phyloP scores from a whole-genome alignment of 1,139 yeast species.

The Debaryomyces robertsiae region DNA sequence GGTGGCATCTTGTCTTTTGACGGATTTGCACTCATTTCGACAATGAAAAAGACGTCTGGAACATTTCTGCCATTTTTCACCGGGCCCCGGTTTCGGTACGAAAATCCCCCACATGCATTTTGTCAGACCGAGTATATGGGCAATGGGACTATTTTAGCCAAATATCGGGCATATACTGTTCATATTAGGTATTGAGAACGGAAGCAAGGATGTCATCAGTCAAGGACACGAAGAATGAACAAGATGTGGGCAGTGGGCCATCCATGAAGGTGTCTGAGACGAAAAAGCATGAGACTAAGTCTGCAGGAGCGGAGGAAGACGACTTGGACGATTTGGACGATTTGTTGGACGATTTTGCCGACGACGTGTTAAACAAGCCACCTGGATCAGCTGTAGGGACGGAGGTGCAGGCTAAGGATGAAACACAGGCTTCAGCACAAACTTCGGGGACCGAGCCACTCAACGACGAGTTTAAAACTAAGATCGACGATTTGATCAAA shows the following conservation, averaged over 20 bases:
- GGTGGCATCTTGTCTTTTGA: no score
- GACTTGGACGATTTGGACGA: conserved; percentile 78
- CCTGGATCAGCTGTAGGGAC: conserved; percentile 45
- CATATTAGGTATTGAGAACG: no score
- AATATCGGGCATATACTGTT: no score
- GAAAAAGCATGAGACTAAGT: conserved; percentile 1
- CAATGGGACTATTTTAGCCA: neutral
- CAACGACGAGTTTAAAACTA: conserved; percentile 49
- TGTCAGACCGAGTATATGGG: conserved; percentile 3
- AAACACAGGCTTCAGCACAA: conserved; percentile 21
- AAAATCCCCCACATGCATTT: conserved; percentile 6
- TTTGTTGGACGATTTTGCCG: conserved; percentile 74
- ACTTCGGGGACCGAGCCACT: no score
- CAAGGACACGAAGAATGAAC: neutral
- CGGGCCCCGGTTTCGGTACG: conserved; percentile 1
- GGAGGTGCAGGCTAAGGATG: conserved; percentile 19
- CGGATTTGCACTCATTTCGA: no score
- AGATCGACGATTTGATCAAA: conserved; percentile 57
- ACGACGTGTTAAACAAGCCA: conserved; percentile 67
- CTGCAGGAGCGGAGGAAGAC: conserved; percentile 37
- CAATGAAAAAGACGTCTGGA: no score
- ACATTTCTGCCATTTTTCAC: conserved; percentile 5
- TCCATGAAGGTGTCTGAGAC: neutral
- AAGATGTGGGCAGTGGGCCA: neutral
- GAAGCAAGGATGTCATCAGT: conserved; percentile 1